Base-by-base conservation (phyloP, 306 rosid species). In the Acacia melanoxylon region DNA sequence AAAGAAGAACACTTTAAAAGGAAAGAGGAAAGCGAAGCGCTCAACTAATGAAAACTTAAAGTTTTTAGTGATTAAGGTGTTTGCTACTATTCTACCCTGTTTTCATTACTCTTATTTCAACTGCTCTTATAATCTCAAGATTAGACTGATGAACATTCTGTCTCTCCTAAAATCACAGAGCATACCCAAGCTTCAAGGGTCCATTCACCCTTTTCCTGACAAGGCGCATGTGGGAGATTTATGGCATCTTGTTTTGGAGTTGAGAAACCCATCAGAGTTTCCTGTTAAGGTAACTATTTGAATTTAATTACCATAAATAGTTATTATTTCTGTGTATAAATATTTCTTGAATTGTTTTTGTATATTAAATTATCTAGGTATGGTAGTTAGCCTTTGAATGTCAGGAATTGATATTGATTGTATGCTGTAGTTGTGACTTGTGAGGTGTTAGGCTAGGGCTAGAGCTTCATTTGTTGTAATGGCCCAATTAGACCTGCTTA, bases 41-140 rank as follows among this genome's bases (percentile, higher is more conserved):
- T 68, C 88, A 40, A 87, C 78, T 77, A 72, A 78, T 66, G 91
- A 90, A 78, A 93, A 86, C 78, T 85, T 95, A 63, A 90, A 93
- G 85, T 95, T 95, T 88, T 58, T 87, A 77, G 98, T 93, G 83
- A 92, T 93, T 82, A 92, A 92, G 97, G 99, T 95, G 82, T 70
- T 63, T 85, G 67, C 56, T 77, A 35, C 67, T 82, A 45, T 14
- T 76, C 76, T 76, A 8, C 12, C 49, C 44, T 68, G 67, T 75
- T 69, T 79, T 74, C 70, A 15, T 72, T 72, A 45, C 67, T 17
- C 79, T n/a, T 49, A 40, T 81, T 40, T 68, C 71, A 24, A 35
- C 41, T 24, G 54, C 41, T 65, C 49, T 8, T 41, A 8, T 74
- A 51, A 62, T 41, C 68, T 49, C 58, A 46, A 68, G 24, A 24